A percentile compares a stretch with the other conserved stretches of the same genome.
Evolutionary conservation across 805 yeast genomes (phyloP).

Genomic region (Metschnikowia aberdeeniae): DNA sequence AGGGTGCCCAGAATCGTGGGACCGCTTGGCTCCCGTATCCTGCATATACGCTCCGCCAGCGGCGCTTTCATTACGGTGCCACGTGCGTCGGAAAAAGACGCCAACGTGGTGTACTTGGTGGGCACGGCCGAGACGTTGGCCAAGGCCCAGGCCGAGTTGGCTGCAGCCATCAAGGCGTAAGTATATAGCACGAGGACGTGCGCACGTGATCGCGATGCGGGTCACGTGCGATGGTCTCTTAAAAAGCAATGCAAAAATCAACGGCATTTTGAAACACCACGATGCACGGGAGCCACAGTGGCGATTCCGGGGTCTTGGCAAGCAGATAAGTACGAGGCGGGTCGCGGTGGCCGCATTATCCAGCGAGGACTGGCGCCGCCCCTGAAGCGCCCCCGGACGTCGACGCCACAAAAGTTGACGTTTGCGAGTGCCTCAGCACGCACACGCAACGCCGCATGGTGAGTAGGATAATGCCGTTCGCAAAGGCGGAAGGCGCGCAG

Average conservation of each 20-base stretch:
- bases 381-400: not conserved
- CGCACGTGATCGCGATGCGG: not conserved
- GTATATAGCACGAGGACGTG: not conserved
- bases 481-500: not conserved
- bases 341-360: too few species aligned
- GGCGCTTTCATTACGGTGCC: conserved; percentile 63
- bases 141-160: conserved; percentile 20
- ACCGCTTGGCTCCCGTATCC: conserved; percentile 66
- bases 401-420: not conserved
- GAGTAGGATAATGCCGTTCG: conserved; percentile 1
- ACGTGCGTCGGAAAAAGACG: conserved; percentile 47
- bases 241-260: not conserved
- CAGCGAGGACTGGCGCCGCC: not conserved
- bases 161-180: not conserved
- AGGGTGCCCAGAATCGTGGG: conserved; percentile 68
- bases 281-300: not conserved
- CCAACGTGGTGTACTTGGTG: conserved; percentile 53
- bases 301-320: not conserved
- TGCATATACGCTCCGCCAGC: conserved; percentile 54
- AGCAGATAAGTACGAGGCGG: too few species aligned
- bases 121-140: conserved; percentile 55
- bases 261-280: not conserved
- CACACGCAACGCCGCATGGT: conserved; percentile 1
- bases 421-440: not conserved
- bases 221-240: conserved; percentile 1